Base-by-base conservation (phyloP, 1,284 basidiomycete species). In the Phenoliferia sp. region DNA sequence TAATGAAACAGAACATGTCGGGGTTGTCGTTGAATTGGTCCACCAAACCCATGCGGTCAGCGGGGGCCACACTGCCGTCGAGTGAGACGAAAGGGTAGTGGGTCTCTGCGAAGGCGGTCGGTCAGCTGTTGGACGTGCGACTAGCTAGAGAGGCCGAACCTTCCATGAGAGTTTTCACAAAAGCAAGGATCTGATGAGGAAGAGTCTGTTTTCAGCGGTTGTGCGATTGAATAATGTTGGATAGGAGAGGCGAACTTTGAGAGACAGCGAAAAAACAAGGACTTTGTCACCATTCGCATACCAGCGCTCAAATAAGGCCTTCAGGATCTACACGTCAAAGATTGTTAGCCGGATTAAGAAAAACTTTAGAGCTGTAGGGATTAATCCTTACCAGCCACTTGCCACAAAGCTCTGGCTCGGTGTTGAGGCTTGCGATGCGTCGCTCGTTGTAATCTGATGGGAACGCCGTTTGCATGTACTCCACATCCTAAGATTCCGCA, bases 151-250 rank as follows among this genome's bases (percentile, higher is more conserved):
- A n/a, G n/a, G n/a, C n/a, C n/a, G n/a, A n/a, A n/a, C n/a, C n/a
- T 28, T 82, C 81, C 22, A 94, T 81, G 76, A 90, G 87, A 72
- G 84, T 87, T 62, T 88, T 85, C 39, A 94, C 79, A 83, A 91
- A 90, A 15, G 88, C 86, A 28, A 94, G 80, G 22, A 94, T 76
- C 90, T 91, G 66, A 90, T 86, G 1, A 89, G 89, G 77, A 90
- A 90, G 39, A 61, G 2, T 4, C 59, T 26, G 32, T n/a, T 31
- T 28, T 39, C 26, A 50, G 5, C n/a, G n/a, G n/a, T n/a, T n/a
- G n/a, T n/a, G n/a, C n/a, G n/a, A n/a, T 5, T 48, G 28, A 44
- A 44, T 3, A 26, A 44, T 15, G 34, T 9, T 10, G 26, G 15
- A 28, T 19, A 31, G 12, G 35, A 32, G n/a, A 26, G n/a, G 1